phyloP scores from a whole-genome alignment of 176 grass and related monocot species.

The Triticum urartu region DNA sequence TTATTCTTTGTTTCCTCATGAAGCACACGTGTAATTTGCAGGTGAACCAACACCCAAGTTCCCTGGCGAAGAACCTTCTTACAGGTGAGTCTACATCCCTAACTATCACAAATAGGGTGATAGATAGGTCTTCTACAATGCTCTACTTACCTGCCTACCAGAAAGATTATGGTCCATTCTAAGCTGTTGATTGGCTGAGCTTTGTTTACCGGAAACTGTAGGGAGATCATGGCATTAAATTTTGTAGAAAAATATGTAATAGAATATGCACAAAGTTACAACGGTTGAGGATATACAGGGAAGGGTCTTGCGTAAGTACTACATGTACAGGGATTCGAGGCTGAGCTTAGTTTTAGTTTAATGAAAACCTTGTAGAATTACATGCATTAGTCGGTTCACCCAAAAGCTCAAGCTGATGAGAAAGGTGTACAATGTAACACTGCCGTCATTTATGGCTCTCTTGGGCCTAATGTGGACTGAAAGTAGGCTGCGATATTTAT shows the following conservation, averaged over 20 bases:
- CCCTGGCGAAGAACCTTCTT: conserved; percentile 2
- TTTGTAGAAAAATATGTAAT: not conserved
- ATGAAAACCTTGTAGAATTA: not conserved
- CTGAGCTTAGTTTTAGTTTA: not conserved
- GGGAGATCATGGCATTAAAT: not conserved
- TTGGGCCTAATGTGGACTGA: not conserved
- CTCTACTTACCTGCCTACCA: not conserved
- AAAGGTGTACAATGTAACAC: not conserved
- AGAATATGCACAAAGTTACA: not conserved
- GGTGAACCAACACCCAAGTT: conserved; percentile 36
- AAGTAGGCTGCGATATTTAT: not conserved
- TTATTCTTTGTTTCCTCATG: conserved; percentile 12
- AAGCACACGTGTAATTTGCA: conserved; percentile 31
- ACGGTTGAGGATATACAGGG: not conserved
- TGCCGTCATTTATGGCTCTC: not conserved
- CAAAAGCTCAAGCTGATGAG: too few species aligned
- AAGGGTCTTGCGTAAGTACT: not conserved
- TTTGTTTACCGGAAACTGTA: not conserved
- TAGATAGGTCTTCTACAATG: not conserved
- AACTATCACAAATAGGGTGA: not conserved
- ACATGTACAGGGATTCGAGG: not conserved
- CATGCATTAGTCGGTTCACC: too few species aligned
- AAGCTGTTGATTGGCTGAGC: not conserved
- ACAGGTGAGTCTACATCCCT: conserved; percentile 27
- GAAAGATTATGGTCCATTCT: not conserved